Evolutionary conservation across 1,284 basidiomycete genomes (phyloP).

Genomic region (Pseudozyma flocculosa): DNA sequence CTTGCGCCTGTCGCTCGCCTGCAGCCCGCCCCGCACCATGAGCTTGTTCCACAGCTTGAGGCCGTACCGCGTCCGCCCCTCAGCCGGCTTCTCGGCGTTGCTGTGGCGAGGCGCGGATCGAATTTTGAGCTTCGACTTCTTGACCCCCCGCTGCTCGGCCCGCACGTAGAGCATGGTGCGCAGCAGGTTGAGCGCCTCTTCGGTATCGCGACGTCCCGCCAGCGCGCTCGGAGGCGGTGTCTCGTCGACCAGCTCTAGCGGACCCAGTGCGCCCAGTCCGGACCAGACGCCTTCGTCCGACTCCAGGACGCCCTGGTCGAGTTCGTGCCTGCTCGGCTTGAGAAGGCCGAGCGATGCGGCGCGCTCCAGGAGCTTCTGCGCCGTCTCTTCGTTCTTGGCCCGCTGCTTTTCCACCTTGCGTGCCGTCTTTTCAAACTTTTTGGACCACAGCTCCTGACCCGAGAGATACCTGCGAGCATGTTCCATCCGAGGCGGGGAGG

Average conservation of each 20-base stretch:
- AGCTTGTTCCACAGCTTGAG: constrained; percentile 1
- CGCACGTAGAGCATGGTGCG: constrained; percentile 2
- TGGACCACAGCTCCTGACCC: constrained; percentile 34
- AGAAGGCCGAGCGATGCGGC: constrained; percentile 6
- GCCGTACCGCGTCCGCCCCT: constrained; percentile 1
- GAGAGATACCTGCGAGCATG: constrained; percentile 15
- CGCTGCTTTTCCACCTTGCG: constrained; percentile 26
- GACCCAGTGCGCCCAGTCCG: constrained; percentile 28
- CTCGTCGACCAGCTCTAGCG: constrained; percentile 33
- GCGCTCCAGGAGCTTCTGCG: constrained; percentile 19
- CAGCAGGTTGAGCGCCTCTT: constrained; percentile 10
- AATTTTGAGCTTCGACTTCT: not conserved
- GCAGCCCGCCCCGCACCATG: too few species aligned
- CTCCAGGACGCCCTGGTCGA: constrained; percentile 6
- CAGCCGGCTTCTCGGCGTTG: constrained; percentile 2
- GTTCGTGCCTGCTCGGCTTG: not conserved
- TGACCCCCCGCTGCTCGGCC: not conserved
- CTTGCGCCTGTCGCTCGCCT: too few species aligned
- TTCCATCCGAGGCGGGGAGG: not conserved
- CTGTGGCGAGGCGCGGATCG: constrained; percentile 3
- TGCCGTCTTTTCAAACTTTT: constrained; percentile 28
- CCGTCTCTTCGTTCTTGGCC: constrained; percentile 21
- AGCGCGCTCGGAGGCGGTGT: constrained; percentile 46
- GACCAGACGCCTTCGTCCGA: constrained; percentile 20
- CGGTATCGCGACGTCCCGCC: constrained; percentile 42